Evolutionary conservation across 2,329 filamentous ascomycete species (phyloP).

Genomic region (Parastagonospora nodorum): DNA sequence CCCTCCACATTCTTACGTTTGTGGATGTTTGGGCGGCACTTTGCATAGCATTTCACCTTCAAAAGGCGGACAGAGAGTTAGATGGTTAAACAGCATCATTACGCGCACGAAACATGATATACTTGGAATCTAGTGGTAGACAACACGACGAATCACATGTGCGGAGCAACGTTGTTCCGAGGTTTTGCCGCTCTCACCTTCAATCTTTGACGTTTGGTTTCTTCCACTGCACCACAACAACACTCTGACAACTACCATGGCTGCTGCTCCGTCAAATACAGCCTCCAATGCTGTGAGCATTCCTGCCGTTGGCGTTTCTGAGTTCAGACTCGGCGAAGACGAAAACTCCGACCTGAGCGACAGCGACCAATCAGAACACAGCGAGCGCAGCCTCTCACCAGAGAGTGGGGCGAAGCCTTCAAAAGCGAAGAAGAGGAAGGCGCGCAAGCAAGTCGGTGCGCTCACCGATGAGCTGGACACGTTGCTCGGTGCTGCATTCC

Average conservation of each 20-base stretch:
- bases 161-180: conserved; percentile 24
- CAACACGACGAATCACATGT: conserved; percentile 26
- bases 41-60: conserved; percentile 27
- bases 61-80: conserved; percentile 25
- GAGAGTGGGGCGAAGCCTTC: conserved; percentile 13
- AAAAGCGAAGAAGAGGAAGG: conserved; percentile 10
- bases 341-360: conserved; percentile 24
- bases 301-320: conserved; percentile 1
- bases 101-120: conserved; percentile 13
- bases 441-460: conserved; percentile 26
- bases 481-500: conserved; percentile 23
- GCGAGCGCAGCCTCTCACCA: conserved; percentile 24
- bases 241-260: conserved; percentile 7
- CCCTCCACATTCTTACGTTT: conserved; percentile 18
- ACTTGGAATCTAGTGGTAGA: conserved; percentile 20
- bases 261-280: conserved; percentile 7
- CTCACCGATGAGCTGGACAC: conserved; percentile 24
- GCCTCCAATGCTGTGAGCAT: background rate
- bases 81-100: conserved; percentile 27
- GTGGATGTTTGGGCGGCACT: conserved; percentile 22
- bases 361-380: conserved; percentile 29
- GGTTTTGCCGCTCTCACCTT: conserved; percentile 6
- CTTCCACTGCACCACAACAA: background rate
- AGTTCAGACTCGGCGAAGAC: conserved; percentile 19
- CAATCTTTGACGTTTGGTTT: background rate